Conservation (phyloP, 2,329 filamentous ascomycete genomes). For the Bimuria novae-zelandiae region DNA sequence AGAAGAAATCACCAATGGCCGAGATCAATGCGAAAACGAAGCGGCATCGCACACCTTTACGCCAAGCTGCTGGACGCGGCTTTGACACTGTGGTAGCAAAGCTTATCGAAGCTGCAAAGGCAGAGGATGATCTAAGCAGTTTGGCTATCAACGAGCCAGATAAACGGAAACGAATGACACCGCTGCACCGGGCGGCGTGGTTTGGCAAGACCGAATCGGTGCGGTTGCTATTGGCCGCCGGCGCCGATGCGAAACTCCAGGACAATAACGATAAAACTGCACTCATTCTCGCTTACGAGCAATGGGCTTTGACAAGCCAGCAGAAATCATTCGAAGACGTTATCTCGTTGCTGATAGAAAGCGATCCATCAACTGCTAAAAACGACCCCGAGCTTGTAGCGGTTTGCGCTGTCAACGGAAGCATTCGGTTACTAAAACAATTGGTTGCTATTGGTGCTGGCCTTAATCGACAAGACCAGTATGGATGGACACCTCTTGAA, state of each 20-base stretch:
- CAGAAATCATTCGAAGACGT: slow-evolving; percentile 13
- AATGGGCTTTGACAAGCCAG: slow-evolving; percentile 12
- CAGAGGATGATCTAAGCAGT: slow-evolving; percentile 5
- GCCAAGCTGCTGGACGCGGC: slow-evolving; percentile 18
- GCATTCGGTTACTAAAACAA: slow-evolving; percentile 14
- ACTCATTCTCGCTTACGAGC: slow-evolving; percentile 11
- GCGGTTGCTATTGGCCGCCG: slow-evolving; percentile 14
- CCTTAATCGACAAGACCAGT: slow-evolving; percentile 15
- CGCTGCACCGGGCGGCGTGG: slow-evolving; percentile 19
- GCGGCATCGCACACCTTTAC: slow-evolving; percentile 10
- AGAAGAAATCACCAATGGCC: background rate
- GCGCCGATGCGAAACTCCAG: slow-evolving; percentile 8
- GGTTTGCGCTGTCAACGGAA: slow-evolving; percentile 17
- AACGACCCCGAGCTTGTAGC: slow-evolving; percentile 14
- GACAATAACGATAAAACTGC: slow-evolving; percentile 16
- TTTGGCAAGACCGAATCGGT: slow-evolving; percentile 15
- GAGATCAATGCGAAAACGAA: slow-evolving; percentile 19
- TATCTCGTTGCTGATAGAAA: slow-evolving; percentile 9
- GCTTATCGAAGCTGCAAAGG: slow-evolving; percentile 14
- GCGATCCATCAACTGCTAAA: slow-evolving; percentile 5
- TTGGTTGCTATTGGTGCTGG: slow-evolving; percentile 10
- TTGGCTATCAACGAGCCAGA: slow-evolving; percentile 17
- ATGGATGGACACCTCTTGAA: slow-evolving; percentile 17
- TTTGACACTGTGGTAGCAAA: slow-evolving; percentile 12
- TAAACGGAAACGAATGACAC: slow-evolving; percentile 14